Evolutionary conservation across 2,329 filamentous ascomycete genomes (phyloP).

Genomic region (Fusarium sp.): DNA sequence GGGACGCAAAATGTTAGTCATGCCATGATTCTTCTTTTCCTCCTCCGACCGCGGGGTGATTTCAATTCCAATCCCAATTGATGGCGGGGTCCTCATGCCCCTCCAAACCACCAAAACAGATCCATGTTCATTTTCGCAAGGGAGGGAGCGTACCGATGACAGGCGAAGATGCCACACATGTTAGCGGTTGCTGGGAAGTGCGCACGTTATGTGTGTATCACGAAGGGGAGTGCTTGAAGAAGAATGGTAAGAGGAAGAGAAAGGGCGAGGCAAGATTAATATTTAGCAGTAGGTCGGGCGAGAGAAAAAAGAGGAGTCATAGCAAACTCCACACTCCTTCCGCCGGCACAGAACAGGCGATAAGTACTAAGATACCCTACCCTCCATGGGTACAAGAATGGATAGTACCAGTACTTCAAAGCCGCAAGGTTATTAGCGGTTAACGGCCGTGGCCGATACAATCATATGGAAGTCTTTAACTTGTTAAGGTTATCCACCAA

Average conservation of each 20-base stretch:
- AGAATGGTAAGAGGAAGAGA: conserved; percentile 16
- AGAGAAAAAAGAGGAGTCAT: conserved; percentile 36
- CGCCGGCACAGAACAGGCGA: conserved; percentile 33
- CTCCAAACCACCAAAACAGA: conserved; percentile 27
- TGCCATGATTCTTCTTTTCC: conserved; percentile 25
- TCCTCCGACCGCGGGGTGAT: conserved; percentile 46
- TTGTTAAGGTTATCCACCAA: conserved; percentile 38
- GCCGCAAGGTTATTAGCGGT: conserved; percentile 36
- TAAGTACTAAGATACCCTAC: conserved; percentile 12
- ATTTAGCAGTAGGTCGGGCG: conserved; percentile 29
- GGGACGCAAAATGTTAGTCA: conserved; percentile 36
- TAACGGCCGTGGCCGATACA: conserved; percentile 11
- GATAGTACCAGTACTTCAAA: conserved; percentile 1
- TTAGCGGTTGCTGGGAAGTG: conserved; percentile 53
- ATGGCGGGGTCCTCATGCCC: conserved; percentile 35
- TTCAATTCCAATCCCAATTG: conserved; percentile 19
- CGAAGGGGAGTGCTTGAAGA: conserved; percentile 12
- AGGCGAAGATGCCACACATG: conserved; percentile 98
- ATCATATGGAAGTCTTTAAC: not conserved
- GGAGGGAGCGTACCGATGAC: conserved; percentile 73
- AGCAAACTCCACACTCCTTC: conserved; percentile 36
- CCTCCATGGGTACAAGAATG: not conserved
- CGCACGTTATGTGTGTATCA: conserved; percentile 17
- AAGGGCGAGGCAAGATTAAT: conserved; percentile 32
- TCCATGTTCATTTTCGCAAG: conserved; percentile 39